Evolutionary conservation across 306 rosid genomes (phyloP).

Genomic region (Delonix regia): DNA sequence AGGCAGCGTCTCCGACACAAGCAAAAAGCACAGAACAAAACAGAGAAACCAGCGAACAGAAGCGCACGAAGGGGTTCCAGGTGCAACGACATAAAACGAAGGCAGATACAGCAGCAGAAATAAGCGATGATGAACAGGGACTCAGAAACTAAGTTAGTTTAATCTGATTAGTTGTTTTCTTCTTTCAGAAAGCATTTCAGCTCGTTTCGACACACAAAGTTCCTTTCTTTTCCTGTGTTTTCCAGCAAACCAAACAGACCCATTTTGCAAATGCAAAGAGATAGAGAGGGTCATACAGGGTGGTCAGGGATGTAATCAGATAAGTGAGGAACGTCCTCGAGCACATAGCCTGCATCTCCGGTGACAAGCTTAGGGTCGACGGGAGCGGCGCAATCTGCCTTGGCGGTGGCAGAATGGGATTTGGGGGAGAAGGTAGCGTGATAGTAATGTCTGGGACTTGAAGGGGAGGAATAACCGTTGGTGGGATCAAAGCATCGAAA

Average conservation of each 20-base stretch:
- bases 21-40: too few relatives aligned
- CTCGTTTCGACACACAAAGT: too few relatives aligned
- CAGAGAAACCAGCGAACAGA: too few relatives aligned
- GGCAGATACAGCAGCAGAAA: too few relatives aligned
- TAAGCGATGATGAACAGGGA: too few relatives aligned
- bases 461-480: neutral
- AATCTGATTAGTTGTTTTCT: too few relatives aligned
- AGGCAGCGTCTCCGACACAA: too few relatives aligned
- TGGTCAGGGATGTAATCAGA: conserved; percentile 56
- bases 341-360: conserved; percentile 59
- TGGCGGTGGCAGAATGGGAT: neutral
- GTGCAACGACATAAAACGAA: too few relatives aligned
- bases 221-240: neutral
- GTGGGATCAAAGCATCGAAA: neutral
- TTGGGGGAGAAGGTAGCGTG: neutral
- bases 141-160: too few relatives aligned
- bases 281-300: conserved; percentile 34
- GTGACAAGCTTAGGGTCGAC: conserved; percentile 41
- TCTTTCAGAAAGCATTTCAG: too few relatives aligned
- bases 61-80: too few relatives aligned
- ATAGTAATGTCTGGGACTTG: conserved; percentile 29
- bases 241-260: neutral
- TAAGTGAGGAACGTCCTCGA: conserved; percentile 69
- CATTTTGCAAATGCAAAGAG: neutral
- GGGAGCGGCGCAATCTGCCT: conserved; percentile 26